These are phyloP conservation scores for Ormosia semicastrata DNA, from an alignment of 306 rosid species.

Conservation along the genomic window DNA sequence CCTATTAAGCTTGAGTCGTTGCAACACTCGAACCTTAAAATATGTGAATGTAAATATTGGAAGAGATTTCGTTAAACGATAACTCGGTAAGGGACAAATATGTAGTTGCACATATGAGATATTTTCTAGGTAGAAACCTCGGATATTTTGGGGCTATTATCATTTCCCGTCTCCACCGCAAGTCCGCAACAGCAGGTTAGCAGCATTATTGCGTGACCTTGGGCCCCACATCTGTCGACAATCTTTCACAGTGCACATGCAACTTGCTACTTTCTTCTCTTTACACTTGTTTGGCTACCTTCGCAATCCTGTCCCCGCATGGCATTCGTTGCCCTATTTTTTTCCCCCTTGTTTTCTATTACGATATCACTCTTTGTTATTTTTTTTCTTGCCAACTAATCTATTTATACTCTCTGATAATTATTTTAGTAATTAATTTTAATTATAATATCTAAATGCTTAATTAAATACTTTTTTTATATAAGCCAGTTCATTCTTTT, in stretches of 20 bases:
- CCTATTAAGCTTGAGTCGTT: no score
- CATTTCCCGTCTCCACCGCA: background rate
- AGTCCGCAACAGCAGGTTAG: background rate
- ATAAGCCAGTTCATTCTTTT: no score
- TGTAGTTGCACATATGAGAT: background rate
- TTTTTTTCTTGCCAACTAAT: no score
- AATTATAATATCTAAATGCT: no score
- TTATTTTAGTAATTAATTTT: no score
- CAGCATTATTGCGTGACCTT: background rate
- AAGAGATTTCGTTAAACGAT: background rate
- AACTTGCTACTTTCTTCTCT: no score
- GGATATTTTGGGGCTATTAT: background rate
- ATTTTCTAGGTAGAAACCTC: background rate
- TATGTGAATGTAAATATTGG: no score
- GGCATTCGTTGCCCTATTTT: background rate
- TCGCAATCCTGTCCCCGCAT: background rate
- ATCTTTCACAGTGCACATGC: background rate
- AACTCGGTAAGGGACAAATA: background rate
- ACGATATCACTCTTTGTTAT: no score
- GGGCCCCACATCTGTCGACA: background rate
- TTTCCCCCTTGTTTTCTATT: background rate
- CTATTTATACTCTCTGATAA: no score
- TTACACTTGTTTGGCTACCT: background rate
- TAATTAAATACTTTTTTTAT: no score
- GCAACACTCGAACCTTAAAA: no score